Base-by-base conservation (phyloP, 768 basidiomycete genomes). In the Boletus edulis region DNA sequence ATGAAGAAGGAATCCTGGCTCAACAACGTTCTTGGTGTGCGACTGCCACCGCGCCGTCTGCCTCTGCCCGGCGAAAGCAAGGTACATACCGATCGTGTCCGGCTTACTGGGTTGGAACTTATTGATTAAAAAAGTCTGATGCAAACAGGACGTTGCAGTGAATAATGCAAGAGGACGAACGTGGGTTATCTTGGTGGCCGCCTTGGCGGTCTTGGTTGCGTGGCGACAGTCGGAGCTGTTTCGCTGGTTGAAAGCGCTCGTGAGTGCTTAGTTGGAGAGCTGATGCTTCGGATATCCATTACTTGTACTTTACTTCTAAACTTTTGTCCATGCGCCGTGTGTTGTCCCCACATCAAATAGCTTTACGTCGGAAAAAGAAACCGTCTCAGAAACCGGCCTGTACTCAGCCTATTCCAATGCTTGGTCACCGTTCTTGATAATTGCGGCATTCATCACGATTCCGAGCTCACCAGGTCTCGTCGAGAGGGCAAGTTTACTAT, bases 1-100 rank as follows among this genome's bases (percentile, higher is more conserved):
- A 14, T 10, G n/a, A 65, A 62, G 58, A 72, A 72, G 34, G 58
- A 67, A 45, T 13, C 48, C 15, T 65, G 51, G 46, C 55, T 72
- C 5, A 57, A 13, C n/a, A 54, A n/a, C 2, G 27, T 45, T 7
- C 45, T 67, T 3, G 60, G 62, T 0, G 40, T 12, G 24, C 60
- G 52, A 12, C 47, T 71, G 2, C 69, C 69, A 0, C 61, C 67
- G 0, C 69, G 71, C 18, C 61, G 52, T 22, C 43, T 45, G 22
- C 52, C 60, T 1, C 3, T 35, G 7, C 55, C 59, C 7, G 51
- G 43, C 31, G 51, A 61, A 34, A 39, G 11, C 49, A 49, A 62
- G 54, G 63, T 63, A 41, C 15, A 37, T 49, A 39, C 42, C 7
- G 5, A 15, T 44, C 27, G 10, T 8, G 11, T 20, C 22, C 9